Evolutionary conservation across 805 yeast species (phyloP), one percentile per base, ranked within the genome.

Genomic region (Pichia gijzeniarum): DNA sequence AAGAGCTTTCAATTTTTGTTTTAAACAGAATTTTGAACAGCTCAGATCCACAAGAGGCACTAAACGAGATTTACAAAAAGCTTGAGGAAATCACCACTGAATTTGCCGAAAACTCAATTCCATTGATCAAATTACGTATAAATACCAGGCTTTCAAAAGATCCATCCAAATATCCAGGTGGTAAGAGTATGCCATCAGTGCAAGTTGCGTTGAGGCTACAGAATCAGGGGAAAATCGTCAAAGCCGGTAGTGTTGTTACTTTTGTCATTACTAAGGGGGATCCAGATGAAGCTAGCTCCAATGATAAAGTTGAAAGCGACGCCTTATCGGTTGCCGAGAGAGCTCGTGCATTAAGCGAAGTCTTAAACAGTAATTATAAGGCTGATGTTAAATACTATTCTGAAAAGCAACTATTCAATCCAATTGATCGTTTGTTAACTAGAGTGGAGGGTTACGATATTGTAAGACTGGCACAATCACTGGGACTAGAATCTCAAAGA

Each of bases 91-190:
- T 85, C 53, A 73, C 78, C 5, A 56, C 51, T 1, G 73, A 83
- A 52, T 72, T 91, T 41, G 77, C 79, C 30, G 64, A 65, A 21
- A 79, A 82, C 59, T 76, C 80, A 55, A 70, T 84, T 19, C 71
- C 83, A n/a, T 68, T 80, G 36, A 82, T 76, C 50, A 80, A 82
- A 60, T 84, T 72, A 59, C 79, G 83, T 54, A 88, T 93, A 53
- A 85, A 90, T 59, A 90, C 93, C n/a, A 80, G 78, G 56, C 71
- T 93, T 37, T 85, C 96, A 1, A 93, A 91, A 59, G 96, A 89
- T 55, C 97, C 98, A 4, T 70, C 69, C 27, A 80, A 80, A 41
- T 93, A 93, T 61, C 89, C 91, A 2, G 90, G 85, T 20, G 85
- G 85, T 52, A 75, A 77, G 37, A 79, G 83, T 80, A 93, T 96